Base-by-base conservation (phyloP, 2,329 filamentous ascomycete species). In the Verruconis gallopava region DNA sequence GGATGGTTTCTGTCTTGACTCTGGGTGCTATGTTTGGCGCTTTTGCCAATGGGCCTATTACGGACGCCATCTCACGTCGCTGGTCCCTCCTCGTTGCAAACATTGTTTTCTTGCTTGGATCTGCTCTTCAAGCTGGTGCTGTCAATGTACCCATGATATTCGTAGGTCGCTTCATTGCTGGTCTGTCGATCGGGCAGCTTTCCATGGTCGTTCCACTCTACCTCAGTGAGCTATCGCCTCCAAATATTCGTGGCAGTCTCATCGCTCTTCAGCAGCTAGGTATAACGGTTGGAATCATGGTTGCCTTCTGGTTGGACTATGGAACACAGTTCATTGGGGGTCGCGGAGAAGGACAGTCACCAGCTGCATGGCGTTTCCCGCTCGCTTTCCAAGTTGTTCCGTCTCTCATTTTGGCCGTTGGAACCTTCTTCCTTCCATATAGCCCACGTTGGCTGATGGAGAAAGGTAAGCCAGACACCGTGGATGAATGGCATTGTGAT, bases 1-100 rank as follows among this genome's bases (percentile, higher is more conserved):
- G 75, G 15, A 73, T 79, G 53, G 75, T 77, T 51, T 74, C 73
- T 44, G 77, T 76, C 18, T 79, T 79, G 50, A 69, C 67, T 12
- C 71, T 69, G 3, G 72, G 71, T n/a, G 71, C 70, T 43, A 64
- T 71, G 21, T 69, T 75, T 47, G 72, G 71, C 3, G 63, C 69
- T 20, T 58, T 74, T 18, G 66, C 69, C 55, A 69, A 66, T 43
- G 71, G 71, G 14, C 59, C 72, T 21, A 75, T 76, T 11, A 76
- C 76, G 57, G 77, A 81, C 49, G 64, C 66, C 18, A 68, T 78
- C 38, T 77, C 77, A 11, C 69, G 77, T 41, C 67, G 68, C 48
- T 65, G 63, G 48, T 76, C 75, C 18, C 73, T 79, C 43, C 67
- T 77, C 52, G 63, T 77, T 35, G 75, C 74, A 13, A 73, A 73